Evolutionary conservation across 208 protist species (phyloP), one percentile per base, ranked within the genome.

Genomic region (Acanthamoeba sp.): DNA sequence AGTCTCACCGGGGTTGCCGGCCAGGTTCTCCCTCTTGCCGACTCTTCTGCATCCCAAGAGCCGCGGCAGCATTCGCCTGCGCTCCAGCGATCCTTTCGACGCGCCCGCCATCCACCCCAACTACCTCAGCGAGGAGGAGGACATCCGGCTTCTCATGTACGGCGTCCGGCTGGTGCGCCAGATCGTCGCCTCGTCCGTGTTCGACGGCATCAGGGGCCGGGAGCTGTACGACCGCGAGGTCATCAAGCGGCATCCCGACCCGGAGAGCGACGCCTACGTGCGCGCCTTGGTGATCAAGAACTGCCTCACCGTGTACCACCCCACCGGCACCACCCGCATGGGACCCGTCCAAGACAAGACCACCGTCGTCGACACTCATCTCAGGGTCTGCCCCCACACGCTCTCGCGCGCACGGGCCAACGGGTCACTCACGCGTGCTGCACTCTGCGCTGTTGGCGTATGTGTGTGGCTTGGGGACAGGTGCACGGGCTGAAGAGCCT

Each of bases 251-350:
- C 29, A 91, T n/a, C 57, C 45, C 6, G 52, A 62, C 24, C 85
- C 85, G 18, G 29, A 91, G 14, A 71, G 52, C 32, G 85, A 91
- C 18, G 90, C 2, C 24, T 94, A 94, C 90, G 27, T 94, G n/a
- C 69, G 40, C 6, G 69, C 36, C 29, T 55, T 52, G 9, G 45
- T 94, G 7, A 27, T n/a, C 62, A 94, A 85, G 69, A 89, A 89
- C 34, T 18, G 20, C 27, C 16, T 94, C 90, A 94, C 90, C 10
- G 71, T 94, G 18, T 94, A 85, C 40, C 90, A 94, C 34, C 90
- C 90, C 12, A 48, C 42, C 12, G 90, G 90, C 69, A 94, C 90
- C 38, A 66, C 45, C 4, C 36, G 71, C 40, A 94, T 94, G 90
- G 90, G 90, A 2, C 69, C 32, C 2, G n/a, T 52, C 3, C 32